Conservation (phyloP, 176 grass and related monocot genomes). For the Avena atlantica region DNA sequence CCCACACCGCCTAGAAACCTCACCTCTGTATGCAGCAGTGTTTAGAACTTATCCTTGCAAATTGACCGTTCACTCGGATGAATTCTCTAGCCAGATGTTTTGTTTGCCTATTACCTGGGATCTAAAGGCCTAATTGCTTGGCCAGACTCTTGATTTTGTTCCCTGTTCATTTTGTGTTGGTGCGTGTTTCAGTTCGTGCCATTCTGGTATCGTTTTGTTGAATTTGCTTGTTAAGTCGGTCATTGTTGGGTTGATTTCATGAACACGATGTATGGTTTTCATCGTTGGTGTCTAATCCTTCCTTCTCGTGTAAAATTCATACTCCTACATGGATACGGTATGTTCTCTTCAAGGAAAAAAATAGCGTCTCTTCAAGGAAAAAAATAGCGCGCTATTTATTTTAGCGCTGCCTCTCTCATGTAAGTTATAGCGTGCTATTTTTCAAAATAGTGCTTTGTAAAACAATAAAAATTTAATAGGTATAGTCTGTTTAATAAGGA, state of each 20-base stretch:
- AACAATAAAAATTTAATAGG: too few relatives aligned
- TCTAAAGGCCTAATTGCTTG: neutral
- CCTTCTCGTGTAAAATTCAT: neutral
- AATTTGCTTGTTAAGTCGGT: neutral
- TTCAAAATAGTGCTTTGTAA: too few relatives aligned
- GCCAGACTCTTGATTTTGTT: neutral
- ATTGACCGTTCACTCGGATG: constrained; percentile 25
- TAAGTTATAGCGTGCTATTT: too few relatives aligned
- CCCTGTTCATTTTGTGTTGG: neutral
- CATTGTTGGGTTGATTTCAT: neutral
- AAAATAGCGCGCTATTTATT: too few relatives aligned
- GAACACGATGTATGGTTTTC: too few relatives aligned
- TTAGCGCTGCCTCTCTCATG: too few relatives aligned
- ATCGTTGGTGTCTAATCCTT: neutral
- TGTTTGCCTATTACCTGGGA: constrained; percentile 13
- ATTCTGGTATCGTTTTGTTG: neutral
- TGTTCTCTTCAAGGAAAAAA: too few relatives aligned
- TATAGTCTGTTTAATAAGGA: too few relatives aligned
- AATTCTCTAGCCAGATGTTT: constrained; percentile 21
- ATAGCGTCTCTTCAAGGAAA: too few relatives aligned
- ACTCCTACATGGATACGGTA: too few relatives aligned
- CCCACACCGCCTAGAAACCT: constrained; percentile 43
- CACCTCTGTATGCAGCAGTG: neutral
- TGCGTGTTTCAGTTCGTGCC: neutral
- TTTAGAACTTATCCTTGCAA: neutral